A percentile compares a stretch with the other conserved stretches of the same genome.
Conservation (phyloP, 1,284 basidiomycete species). For the Microbotryum violaceum region DNA sequence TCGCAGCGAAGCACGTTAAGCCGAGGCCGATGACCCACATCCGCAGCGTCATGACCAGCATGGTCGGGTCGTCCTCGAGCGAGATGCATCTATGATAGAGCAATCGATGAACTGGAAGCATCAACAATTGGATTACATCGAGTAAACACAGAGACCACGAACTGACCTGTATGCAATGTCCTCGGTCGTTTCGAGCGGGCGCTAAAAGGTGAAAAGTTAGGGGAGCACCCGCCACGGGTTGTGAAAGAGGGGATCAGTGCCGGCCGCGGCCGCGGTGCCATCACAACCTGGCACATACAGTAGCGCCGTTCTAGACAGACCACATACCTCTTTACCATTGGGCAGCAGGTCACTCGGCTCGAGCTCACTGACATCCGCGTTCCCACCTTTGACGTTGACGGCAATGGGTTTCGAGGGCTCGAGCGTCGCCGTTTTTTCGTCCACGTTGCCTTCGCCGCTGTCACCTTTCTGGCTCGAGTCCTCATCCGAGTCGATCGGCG, state of each 20-base stretch:
- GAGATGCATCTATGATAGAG: constrained; percentile 19
- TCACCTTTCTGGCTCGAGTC: no score
- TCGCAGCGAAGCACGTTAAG: constrained; percentile 24
- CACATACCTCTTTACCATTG: constrained; percentile 1
- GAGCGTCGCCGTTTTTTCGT: no score
- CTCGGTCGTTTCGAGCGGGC: constrained; percentile 20
- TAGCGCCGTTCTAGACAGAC: no score
- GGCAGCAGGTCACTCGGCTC: background rate
- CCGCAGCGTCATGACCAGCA: constrained; percentile 21
- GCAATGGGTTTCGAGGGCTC: no score
- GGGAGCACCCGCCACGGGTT: no score
- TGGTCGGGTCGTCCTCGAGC: constrained; percentile 29
- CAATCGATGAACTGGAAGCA: no score
- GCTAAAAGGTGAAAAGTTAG: background rate
- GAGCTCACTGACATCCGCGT: background rate
- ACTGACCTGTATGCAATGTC: constrained; percentile 25
- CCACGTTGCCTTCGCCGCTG: no score
- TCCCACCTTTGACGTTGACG: background rate
- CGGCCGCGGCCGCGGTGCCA: no score
- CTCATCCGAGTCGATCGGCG: no score
- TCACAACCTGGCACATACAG: no score
- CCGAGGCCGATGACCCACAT: constrained; percentile 14
- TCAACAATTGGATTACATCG: background rate
- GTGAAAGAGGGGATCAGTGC: no score
- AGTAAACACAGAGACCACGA: no score